Evolutionary conservation across 2,329 filamentous ascomycete genomes (phyloP), one percentile per base, ranked within the genome.

Genomic region (Onygenales sp.): DNA sequence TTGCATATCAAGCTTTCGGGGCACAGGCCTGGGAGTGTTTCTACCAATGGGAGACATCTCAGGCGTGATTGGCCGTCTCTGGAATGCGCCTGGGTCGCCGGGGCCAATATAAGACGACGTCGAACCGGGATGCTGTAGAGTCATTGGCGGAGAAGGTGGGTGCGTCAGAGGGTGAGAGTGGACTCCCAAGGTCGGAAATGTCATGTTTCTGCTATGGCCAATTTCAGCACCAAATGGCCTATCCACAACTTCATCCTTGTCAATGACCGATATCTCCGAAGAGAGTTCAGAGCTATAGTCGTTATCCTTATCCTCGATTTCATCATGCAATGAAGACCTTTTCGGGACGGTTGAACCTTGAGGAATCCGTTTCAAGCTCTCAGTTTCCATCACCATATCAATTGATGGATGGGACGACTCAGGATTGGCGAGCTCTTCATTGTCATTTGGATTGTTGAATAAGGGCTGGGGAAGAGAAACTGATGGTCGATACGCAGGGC

Each of bases 221-320:
- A 65, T 70, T 52, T 63, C 58, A 36, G 56, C 58, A 37, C 57
- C 61, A 36, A 59, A 59, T n/a, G 65, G 62, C n/a, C 62, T 60
- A n/a, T 64, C 65, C 8, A 58, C 49, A 34, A 61, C 65, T 51
- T 74, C 70, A 17, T 62, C 61, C 27, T 62, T 56, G 45, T 77
- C 73, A 52, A 76, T 74, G 34, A 76, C 68, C 3, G 77, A 79
- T 27, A 78, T 65, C 47, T 77, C 71, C 13, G 74, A 76, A 9
- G 71, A 77, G 37, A 76, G 59, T 49, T 81, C 80, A 52, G 79
- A 82, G 34, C 80, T 63, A 46, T 76, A 76, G 57, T 80, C 74
- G 52, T 78, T 76, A 5, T 59, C 57, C 42, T 80, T 77, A 40
- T 62, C 54, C 9, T 56, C 48, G 39, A 21, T 46, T 31, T 42